These are phyloP conservation scores for Coemansia sp. DNA, from an alignment of 192 early-diverging fungal genomes.

Conservation along the genomic window DNA sequence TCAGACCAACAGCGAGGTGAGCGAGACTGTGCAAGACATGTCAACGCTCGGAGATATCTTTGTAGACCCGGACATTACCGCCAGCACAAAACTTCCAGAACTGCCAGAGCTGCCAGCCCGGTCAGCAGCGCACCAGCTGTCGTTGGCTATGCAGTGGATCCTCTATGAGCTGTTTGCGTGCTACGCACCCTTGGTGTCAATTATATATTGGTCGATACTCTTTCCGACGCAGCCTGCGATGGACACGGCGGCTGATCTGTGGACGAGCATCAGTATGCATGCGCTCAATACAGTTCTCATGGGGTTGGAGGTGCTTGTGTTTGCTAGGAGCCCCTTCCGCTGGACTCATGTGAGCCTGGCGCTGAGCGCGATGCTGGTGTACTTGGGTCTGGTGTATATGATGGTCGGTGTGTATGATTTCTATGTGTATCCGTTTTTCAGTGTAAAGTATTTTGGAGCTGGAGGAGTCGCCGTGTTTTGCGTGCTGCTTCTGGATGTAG, in stretches of 20 bases:
- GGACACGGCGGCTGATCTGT: conserved; percentile 14
- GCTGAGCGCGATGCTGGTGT: conserved; percentile 26
- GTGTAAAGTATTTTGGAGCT: conserved; percentile 32
- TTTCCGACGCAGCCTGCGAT: conserved; percentile 36
- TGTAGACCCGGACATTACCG: neutral
- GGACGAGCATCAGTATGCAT: conserved; percentile 57
- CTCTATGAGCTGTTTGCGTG: conserved; percentile 54
- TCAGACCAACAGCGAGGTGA: neutral
- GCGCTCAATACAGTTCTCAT: conserved; percentile 40
- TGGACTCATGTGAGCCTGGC: conserved; percentile 23
- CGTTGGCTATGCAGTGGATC: conserved; percentile 44
- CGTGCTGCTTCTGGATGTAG: conserved; percentile 26
- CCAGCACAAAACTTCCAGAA: neutral
- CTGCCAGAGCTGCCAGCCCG: neutral
- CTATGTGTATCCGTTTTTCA: conserved; percentile 57
- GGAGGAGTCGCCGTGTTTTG: conserved; percentile 42
- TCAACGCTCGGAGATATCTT: neutral
- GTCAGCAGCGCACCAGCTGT: conserved; percentile 19
- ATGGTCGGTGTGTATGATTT: conserved; percentile 53
- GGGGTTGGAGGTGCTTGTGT: conserved; percentile 29
- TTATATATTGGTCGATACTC: conserved; percentile 49
- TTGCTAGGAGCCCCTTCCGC: conserved; percentile 22
- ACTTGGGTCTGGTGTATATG: conserved; percentile 47
- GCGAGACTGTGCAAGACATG: conserved; percentile 1
- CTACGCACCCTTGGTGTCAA: conserved; percentile 47